These are phyloP conservation scores for Phalaenopsis hybrid DNA, from an alignment of 116 monocot species.

Conservation along the genomic window DNA sequence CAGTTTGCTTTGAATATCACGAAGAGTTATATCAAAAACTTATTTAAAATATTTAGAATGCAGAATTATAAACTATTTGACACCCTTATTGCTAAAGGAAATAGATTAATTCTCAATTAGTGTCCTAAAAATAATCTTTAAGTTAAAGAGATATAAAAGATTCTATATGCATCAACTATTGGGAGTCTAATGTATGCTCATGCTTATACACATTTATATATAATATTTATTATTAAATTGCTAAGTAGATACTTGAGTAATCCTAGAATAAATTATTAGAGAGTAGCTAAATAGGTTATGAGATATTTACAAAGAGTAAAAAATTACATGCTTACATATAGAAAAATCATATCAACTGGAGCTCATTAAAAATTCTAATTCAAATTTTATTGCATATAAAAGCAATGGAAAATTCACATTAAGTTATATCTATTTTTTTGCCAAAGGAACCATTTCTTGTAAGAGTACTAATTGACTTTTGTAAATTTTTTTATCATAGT, in stretches of 20 bases:
- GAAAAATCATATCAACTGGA: not conserved
- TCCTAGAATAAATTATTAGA: not conserved
- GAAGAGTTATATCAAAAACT: too few species aligned
- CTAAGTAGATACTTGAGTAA: not conserved
- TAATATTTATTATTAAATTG: not conserved
- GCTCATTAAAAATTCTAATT: not conserved
- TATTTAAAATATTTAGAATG: too few species aligned
- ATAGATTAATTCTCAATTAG: not conserved
- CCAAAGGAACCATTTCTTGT: not conserved
- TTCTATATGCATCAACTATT: not conserved
- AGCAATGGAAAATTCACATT: not conserved
- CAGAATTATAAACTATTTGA: too few species aligned
- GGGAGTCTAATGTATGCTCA: not conserved
- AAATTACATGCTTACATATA: not conserved
- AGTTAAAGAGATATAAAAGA: not conserved
- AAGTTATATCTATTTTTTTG: not conserved
- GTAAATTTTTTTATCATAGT: not conserved
- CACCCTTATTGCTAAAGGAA: not conserved
- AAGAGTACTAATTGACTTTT: not conserved
- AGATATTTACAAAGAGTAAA: not conserved
- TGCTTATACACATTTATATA: not conserved
- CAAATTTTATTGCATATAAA: not conserved
- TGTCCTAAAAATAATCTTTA: not conserved
- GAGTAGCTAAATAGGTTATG: not conserved
- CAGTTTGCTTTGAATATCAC: too few species aligned